Evolutionary conservation across 164 flowering plant species (phyloP).

Genomic region (Brasenia schreberi): DNA sequence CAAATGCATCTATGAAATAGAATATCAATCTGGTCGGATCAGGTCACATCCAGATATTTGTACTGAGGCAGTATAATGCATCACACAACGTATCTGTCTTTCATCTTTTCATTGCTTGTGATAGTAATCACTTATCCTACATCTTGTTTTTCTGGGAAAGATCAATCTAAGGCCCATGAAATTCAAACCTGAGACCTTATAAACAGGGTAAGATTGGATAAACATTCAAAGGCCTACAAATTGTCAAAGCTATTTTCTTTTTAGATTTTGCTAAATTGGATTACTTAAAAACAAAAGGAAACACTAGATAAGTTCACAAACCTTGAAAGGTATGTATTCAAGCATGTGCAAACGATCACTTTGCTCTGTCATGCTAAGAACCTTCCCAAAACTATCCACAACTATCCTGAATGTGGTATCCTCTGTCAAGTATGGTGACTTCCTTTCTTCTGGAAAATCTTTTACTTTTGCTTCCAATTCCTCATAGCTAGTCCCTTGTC

Average conservation of each 20-base stretch:
- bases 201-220: neutral
- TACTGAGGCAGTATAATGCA: too few relatives aligned
- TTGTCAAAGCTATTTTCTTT: neutral
- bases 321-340: constrained; percentile 81
- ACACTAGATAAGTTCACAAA: constrained; percentile 6
- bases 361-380: constrained; percentile 61
- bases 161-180: too few relatives aligned
- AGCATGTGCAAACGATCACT: constrained; percentile 48
- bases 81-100: too few relatives aligned
- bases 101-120: too few relatives aligned
- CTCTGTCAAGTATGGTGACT: constrained; percentile 52
- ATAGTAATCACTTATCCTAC: too few relatives aligned
- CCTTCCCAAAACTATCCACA: constrained; percentile 83
- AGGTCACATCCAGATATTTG: too few relatives aligned
- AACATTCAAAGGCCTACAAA: neutral
- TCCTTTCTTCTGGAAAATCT: constrained; percentile 59
- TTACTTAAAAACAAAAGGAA: too few relatives aligned
- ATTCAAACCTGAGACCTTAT: too few relatives aligned
- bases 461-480: constrained; percentile 63
- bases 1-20: too few relatives aligned
- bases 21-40: too few relatives aligned
- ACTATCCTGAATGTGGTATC: constrained; percentile 60
- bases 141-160: too few relatives aligned
- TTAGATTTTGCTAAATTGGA: neutral
- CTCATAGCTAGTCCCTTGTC: constrained; percentile 72